Evolutionary conservation across 2,329 filamentous ascomycete species (phyloP).

Genomic region (Simplicillium aogashimaense): DNA sequence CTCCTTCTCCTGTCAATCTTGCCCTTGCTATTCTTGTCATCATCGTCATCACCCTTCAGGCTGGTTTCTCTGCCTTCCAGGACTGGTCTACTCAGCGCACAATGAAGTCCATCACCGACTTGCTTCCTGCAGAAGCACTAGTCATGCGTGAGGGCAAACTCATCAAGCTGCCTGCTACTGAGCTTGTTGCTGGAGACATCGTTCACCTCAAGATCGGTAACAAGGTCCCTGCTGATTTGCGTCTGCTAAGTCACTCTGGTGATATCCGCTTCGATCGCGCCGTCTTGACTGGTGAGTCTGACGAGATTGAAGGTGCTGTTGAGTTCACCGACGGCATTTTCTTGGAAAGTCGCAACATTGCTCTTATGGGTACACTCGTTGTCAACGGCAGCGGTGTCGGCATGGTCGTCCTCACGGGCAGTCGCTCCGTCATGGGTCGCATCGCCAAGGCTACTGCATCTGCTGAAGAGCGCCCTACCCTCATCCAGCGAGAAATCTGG

Average conservation of each 20-base stretch:
- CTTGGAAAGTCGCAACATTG: conserved; percentile 31
- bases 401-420: conserved; percentile 28
- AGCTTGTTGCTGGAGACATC: conserved; percentile 36
- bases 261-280: conserved; percentile 31
- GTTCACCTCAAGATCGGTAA: conserved; percentile 34
- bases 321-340: conserved; percentile 30
- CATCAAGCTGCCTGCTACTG: conserved; percentile 25
- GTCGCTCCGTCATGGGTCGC: conserved; percentile 28
- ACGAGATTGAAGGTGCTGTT: conserved; percentile 28
- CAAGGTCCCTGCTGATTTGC: conserved; percentile 37
- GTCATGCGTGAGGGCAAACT: conserved; percentile 33
- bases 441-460: conserved; percentile 26
- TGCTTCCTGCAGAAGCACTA: conserved; percentile 31
- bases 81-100: conserved; percentile 35
- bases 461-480: conserved; percentile 25
- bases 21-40: conserved; percentile 34
- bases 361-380: conserved; percentile 30
- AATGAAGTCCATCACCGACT: conserved; percentile 35
- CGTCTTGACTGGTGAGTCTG: conserved; percentile 30
- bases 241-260: conserved; percentile 28
- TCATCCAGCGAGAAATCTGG: conserved; percentile 30
- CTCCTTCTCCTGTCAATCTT: conserved; percentile 31
- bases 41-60: conserved; percentile 36
- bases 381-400: conserved; percentile 29
- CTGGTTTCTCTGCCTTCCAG: conserved; percentile 34